Percentiles rank a stretch among this genome's conserved stretches.
Conservation (phyloP, 2,329 filamentous ascomycete genomes). For the Basipetospora chlamydospora region DNA sequence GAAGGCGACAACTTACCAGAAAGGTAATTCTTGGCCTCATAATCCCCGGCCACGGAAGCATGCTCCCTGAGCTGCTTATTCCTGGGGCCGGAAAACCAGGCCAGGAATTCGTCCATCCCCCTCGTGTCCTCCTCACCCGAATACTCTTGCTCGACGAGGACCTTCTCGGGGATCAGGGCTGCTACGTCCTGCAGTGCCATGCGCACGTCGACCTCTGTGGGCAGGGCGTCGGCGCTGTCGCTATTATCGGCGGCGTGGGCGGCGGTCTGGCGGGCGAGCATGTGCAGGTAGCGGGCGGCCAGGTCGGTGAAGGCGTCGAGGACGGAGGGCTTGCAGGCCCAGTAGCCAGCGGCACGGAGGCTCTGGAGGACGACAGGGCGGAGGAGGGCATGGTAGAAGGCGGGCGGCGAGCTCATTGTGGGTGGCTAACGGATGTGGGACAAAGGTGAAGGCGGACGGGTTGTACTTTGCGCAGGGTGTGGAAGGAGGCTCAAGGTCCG, state of each 20-base stretch:
- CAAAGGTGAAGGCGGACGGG: no score
- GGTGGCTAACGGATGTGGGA: no score
- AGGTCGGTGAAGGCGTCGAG: slow-evolving; percentile 82
- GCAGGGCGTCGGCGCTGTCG: slow-evolving; percentile 40
- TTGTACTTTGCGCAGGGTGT: no score
- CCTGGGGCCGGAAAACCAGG: slow-evolving; percentile 60
- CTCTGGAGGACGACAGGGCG: slow-evolving; percentile 82
- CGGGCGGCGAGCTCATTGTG: slow-evolving; percentile 30
- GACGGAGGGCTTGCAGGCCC: slow-evolving; percentile 65
- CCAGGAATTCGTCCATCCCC: slow-evolving; percentile 63
- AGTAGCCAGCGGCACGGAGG: slow-evolving; percentile 80
- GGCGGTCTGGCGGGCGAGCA: slow-evolving; percentile 60
- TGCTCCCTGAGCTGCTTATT: slow-evolving; percentile 73
- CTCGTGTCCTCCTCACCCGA: slow-evolving; percentile 59
- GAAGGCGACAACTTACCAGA: slow-evolving; percentile 42
- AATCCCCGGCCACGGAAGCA: slow-evolving; percentile 54
- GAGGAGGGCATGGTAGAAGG: slow-evolving; percentile 59
- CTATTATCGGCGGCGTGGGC: slow-evolving; percentile 55
- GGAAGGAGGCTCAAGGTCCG: no score
- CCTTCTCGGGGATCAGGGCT: slow-evolving; percentile 53
- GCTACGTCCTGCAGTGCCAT: slow-evolving; percentile 75
- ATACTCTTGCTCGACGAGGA: slow-evolving; percentile 54
- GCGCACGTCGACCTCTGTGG: slow-evolving; percentile 57
- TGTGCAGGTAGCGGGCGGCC: slow-evolving; percentile 62
- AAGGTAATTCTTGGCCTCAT: slow-evolving; percentile 55